Evolutionary conservation across 192 early-diverging fungal species (phyloP).

Genomic region (Coemansia javaensis): DNA sequence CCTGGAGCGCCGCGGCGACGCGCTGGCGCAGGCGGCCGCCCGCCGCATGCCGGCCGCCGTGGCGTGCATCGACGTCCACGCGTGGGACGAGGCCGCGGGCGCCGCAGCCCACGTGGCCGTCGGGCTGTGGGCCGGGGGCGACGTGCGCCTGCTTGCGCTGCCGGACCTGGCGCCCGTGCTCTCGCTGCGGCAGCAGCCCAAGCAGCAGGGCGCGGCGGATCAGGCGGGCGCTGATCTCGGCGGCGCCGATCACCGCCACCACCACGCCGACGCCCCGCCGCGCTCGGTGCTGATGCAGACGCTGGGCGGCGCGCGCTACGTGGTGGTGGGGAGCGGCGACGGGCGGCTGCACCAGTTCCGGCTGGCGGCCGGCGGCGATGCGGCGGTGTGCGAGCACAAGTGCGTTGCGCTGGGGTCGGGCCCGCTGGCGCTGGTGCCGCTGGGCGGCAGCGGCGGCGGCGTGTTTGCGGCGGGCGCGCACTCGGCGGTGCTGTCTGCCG

Average conservation of each 20-base stretch:
- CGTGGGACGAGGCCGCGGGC: slow-evolving; percentile 12
- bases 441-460: slow-evolving; percentile 46
- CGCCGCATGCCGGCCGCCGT: slow-evolving; percentile 62
- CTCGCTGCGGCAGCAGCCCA: background rate
- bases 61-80: slow-evolving; percentile 67
- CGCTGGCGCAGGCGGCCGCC: slow-evolving; percentile 23
- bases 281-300: slow-evolving; percentile 62
- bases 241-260: no score
- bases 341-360: slow-evolving; percentile 73
- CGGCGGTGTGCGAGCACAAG: slow-evolving; percentile 48
- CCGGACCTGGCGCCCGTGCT: slow-evolving; percentile 55
- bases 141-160: slow-evolving; percentile 57
- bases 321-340: slow-evolving; percentile 80
- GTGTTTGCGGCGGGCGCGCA: slow-evolving; percentile 80
- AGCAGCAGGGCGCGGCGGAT: background rate
- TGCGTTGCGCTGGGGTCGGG: slow-evolving; percentile 72
- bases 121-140: slow-evolving; percentile 69
- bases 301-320: slow-evolving; percentile 63
- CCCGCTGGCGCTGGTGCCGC: slow-evolving; percentile 58
- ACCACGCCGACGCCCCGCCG: no score
- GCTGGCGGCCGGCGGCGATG: background rate
- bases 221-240: background rate
- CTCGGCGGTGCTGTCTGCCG: slow-evolving; percentile 72
- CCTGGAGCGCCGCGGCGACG: slow-evolving; percentile 50
- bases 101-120: slow-evolving; percentile 56